phyloP scores from a whole-genome alignment of 768 basidiomycete genomes.

The Harrya chromipes region DNA sequence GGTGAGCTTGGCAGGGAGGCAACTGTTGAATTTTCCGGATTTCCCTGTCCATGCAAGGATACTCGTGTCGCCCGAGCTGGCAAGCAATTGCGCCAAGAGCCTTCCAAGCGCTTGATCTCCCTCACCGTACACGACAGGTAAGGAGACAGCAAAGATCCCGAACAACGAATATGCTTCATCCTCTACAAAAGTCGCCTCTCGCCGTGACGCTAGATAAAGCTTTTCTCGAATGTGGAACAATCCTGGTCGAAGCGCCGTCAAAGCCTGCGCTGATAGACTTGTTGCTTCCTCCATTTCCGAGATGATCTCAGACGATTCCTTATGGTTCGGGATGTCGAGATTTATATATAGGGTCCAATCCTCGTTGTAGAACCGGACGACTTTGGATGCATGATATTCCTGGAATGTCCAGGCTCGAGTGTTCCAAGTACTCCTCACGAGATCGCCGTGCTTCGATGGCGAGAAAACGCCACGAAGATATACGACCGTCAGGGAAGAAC shows the following conservation, averaged over 20 bases:
- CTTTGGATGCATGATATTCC: not conserved
- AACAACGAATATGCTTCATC: slow-evolving; percentile 2
- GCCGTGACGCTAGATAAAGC: not conserved
- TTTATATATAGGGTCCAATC: not conserved
- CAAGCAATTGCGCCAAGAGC: not conserved
- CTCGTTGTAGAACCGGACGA: not conserved
- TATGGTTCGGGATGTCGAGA: not conserved
- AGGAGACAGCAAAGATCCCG: not conserved
- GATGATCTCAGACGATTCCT: not conserved
- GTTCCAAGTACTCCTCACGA: not conserved
- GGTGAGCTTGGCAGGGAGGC: not conserved
- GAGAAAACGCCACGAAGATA: slow-evolving; percentile 3
- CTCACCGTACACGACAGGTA: slow-evolving; percentile 1
- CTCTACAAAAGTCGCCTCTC: not conserved
- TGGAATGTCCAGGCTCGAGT: slow-evolving; percentile 7
- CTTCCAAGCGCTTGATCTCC: not conserved
- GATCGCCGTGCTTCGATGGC: not conserved
- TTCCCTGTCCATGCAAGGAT: slow-evolving; percentile 5
- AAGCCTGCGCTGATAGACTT: not conserved
- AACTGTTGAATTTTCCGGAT: slow-evolving; percentile 1
- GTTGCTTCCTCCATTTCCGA: not conserved
- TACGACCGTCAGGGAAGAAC: not conserved
- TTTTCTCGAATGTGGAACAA: not conserved
- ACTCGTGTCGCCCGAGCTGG: not conserved
- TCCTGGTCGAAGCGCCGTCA: not conserved